Evolutionary conservation across 1,139 yeast species (phyloP), one percentile per base, ranked within the genome.

Genomic region (Magnusiomyces suaveolens): DNA sequence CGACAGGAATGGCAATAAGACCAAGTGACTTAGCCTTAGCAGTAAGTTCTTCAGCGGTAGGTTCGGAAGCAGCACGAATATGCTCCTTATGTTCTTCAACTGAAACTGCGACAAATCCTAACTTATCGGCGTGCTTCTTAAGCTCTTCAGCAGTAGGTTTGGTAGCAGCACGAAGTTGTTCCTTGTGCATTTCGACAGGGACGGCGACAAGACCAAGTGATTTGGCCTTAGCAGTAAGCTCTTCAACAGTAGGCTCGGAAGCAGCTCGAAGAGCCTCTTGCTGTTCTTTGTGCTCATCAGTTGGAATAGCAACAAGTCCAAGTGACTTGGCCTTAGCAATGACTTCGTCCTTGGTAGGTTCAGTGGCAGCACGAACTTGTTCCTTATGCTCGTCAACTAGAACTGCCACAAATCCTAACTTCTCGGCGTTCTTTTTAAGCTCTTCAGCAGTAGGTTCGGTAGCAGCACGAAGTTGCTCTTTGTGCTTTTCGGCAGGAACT

Each of bases 121-220:
- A 59, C 54, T 62, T 63, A 23, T 56, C 51, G 2, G 72, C 70
- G 57, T 65, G 56, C 3, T 53, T 48, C 14, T 54, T 57, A 12
- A 69, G 57, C 49, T 70, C 73, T 1, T 63, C 66, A 29, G 57
- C 57, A n/a, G n/a, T n/a, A n/a, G n/a, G n/a, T n/a, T n/a, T n/a
- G n/a, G n/a, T n/a, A n/a, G n/a, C n/a, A n/a, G n/a, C n/a, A n/a
- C n/a, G n/a, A n/a, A n/a, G n/a, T n/a, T n/a, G n/a, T n/a, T n/a
- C n/a, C n/a, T n/a, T n/a, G n/a, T n/a, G n/a, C n/a, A n/a, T n/a
- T n/a, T n/a, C n/a, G n/a, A n/a, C n/a, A n/a, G n/a, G n/a, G n/a
- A n/a, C n/a, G n/a, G n/a, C n/a, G n/a, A n/a, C n/a, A n/a, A n/a
- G n/a, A n/a, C n/a, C n/a, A n/a, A n/a, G n/a, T n/a, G n/a, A n/a